A percentile compares a stretch with the other conserved stretches of the same genome.
These are phyloP conservation scores for Malus domestica DNA, from an alignment of 306 rosid genomes.

Conservation along the genomic window ASM211411v1 NC_041805.1:7448001-7448500, in stretches of 20 bases:
- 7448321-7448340: constrained; percentile 66
- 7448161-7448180: constrained; percentile 97
- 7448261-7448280: constrained; percentile 63
- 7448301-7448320: constrained; percentile 54
- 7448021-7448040: constrained; percentile 72
- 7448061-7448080: constrained; percentile 80
- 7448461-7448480: neutral
- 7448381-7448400: constrained; percentile 47
- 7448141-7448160: constrained; percentile 79
- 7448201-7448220: constrained; percentile 83
- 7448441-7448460: constrained; percentile 26
- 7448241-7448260: constrained; percentile 83
- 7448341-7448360: constrained; percentile 51
- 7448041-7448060: constrained; percentile 69
- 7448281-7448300: constrained; percentile 30
- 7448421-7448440: constrained; percentile 1
- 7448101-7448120: constrained; percentile 70
- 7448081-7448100: constrained; percentile 81
- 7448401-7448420: constrained; percentile 21
- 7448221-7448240: constrained; percentile 96
- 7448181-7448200: constrained; percentile 87
- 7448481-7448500: neutral
- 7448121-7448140: constrained; percentile 72
- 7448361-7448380: constrained; percentile 41
- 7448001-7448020: constrained; percentile 36